Evolutionary conservation across 805 yeast species (phyloP), one percentile per base, ranked within the genome.

Genomic region (Kuraishia floccosa): DNA sequence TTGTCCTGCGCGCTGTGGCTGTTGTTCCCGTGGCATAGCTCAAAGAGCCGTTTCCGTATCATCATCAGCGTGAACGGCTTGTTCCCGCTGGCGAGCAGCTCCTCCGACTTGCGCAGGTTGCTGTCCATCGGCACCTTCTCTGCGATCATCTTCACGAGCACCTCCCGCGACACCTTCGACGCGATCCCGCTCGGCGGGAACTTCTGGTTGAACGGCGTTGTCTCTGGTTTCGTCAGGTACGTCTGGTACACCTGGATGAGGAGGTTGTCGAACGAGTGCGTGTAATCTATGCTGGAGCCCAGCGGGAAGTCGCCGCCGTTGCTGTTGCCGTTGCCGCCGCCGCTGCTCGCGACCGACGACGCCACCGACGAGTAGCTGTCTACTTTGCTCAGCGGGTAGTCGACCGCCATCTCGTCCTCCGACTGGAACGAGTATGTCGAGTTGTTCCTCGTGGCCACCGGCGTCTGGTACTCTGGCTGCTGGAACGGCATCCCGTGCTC

Each of bases 181-280:
- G 76, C 59, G 3, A 78, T 63, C 1, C 85, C 85, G 1, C 76
- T 63, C 0, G 86, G 85, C 6, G 85, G 86, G 42, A 68, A 67
- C 25, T 60, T 47, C 12, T 70, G 66, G 39, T 76, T 76, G 44
- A 78, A 78, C 0, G 87, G 87, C 0, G 87, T 77, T 6, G 65
- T 58, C 21, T 72, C 68, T 5, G 86, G 85, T 41, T 66, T 72
- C 29, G 60, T 60, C 11, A 68, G 63, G 34, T 68, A 58, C 6
- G 54, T 43, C 31, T 67, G 68, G 42, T 74, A 75, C 4, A 61
- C 56, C 24, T 58, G 59, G 41, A 62, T 42, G 16, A 76, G 48
- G 10, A 67, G 42, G 15, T 52, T 55, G 39, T 72, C 72, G 38
- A 71, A 71, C 5, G 38, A 44, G 11, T 14, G 17, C 7, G 22